These are phyloP conservation scores for Choiromyces venosus DNA, from an alignment of 495 filamentous ascomycete species.

Conservation along the genomic window DNA sequence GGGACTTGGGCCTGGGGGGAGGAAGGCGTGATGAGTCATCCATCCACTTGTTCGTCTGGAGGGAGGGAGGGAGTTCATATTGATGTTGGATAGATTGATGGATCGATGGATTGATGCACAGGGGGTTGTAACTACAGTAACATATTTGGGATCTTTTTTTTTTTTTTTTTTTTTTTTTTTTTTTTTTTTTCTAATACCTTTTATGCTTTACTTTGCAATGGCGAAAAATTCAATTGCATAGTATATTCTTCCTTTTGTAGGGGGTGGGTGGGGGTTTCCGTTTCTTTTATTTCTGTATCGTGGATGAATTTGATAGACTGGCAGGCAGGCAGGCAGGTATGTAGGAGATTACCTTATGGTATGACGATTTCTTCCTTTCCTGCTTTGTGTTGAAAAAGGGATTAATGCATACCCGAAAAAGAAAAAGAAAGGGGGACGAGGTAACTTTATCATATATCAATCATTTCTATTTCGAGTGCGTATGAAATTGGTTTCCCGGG, in stretches of 20 bases:
- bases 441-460: no score
- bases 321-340: no score
- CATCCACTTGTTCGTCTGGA: no score
- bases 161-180: neutral
- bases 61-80: no score
- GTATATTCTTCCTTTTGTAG: neutral
- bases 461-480: neutral
- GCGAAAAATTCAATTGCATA: neutral
- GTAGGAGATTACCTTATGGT: neutral
- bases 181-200: neutral
- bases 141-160: neutral
- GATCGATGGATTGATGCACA: neutral
- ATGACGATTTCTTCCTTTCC: neutral
- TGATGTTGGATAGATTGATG: neutral
- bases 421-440: neutral
- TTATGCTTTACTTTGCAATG: neutral
- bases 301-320: neutral
- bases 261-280: neutral
- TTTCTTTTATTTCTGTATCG: neutral
- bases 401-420: neutral
- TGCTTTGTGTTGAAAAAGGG: neutral
- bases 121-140: neutral
- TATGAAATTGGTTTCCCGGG: neutral
- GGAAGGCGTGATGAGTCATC: neutral
- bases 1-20: neutral